A percentile compares a stretch with the other conserved stretches of the same genome.
Evolutionary conservation across 768 basidiomycete genomes (phyloP).

Genomic region (Exsudoporus frostii): DNA sequence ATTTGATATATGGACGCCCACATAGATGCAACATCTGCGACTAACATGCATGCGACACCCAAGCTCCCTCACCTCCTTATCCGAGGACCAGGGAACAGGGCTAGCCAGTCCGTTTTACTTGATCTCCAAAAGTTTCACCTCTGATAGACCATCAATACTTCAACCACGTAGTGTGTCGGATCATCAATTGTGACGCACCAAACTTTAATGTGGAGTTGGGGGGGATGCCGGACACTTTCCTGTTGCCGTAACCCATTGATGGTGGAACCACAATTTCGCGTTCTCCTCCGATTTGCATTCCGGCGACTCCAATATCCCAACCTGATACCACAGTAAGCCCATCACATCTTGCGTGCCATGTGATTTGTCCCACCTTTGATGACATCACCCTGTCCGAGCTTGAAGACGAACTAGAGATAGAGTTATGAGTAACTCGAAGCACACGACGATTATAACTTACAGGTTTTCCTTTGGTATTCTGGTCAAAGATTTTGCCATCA

Average conservation of each 20-base stretch:
- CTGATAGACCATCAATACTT: slow-evolving; percentile 38
- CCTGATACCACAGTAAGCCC: slow-evolving; percentile 37
- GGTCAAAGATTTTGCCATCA: slow-evolving; percentile 75
- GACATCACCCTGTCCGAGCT: slow-evolving; percentile 83
- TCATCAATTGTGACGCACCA: slow-evolving; percentile 45
- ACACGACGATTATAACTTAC: slow-evolving; percentile 42
- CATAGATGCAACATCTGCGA: slow-evolving; percentile 16
- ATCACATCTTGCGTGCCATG: neutral
- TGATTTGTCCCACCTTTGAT: slow-evolving; percentile 65
- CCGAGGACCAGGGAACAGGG: slow-evolving; percentile 12
- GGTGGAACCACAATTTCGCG: slow-evolving; percentile 75
- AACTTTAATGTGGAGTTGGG: slow-evolving; percentile 78
- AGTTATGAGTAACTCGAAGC: neutral
- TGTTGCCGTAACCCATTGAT: slow-evolving; percentile 66
- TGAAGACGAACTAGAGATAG: slow-evolving; percentile 61
- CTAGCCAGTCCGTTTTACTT: slow-evolving; percentile 40
- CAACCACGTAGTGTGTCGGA: neutral
- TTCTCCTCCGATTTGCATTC: slow-evolving; percentile 92
- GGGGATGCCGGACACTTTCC: slow-evolving; percentile 62
- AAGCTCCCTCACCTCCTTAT: slow-evolving; percentile 1
- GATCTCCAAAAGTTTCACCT: slow-evolving; percentile 70
- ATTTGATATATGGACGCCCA: slow-evolving; percentile 29
- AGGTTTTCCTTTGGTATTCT: slow-evolving; percentile 81
- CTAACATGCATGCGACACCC: slow-evolving; percentile 19
- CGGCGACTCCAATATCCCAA: slow-evolving; percentile 90